These are phyloP conservation scores for Lichtheimia ornata DNA, from an alignment of 371 early-diverging fungal species.

Conservation along the genomic window DNA sequence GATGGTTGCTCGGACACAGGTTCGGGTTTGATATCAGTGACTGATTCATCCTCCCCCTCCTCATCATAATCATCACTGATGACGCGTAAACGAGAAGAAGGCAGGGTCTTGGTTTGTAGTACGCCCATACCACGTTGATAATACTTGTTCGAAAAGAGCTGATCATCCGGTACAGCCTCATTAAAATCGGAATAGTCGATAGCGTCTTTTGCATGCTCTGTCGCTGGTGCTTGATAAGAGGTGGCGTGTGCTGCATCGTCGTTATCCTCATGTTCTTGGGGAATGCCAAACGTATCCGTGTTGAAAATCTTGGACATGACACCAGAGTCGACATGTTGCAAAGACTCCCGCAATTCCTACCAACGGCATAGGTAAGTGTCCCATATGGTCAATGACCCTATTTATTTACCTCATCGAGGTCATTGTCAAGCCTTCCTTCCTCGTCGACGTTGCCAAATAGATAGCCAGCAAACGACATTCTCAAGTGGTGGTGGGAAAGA, in stretches of 20 bases:
- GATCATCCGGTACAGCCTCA: slow-evolving; percentile 75
- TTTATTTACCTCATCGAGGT: slow-evolving; percentile 56
- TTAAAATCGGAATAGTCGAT: slow-evolving; percentile 82
- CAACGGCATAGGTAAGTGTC: not conserved
- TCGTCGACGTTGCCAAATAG: slow-evolving; percentile 91
- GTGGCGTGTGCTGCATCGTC: slow-evolving; percentile 35
- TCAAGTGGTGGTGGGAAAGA: too few relatives aligned
- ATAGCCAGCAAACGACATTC: slow-evolving; percentile 70
- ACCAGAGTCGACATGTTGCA: slow-evolving; percentile 58
- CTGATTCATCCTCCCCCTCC: slow-evolving; percentile 65
- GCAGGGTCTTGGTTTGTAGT: slow-evolving; percentile 25
- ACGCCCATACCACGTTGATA: slow-evolving; percentile 39
- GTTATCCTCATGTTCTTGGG: slow-evolving; percentile 24
- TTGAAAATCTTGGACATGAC: slow-evolving; percentile 56
- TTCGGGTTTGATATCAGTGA: slow-evolving; percentile 11
- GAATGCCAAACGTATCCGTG: slow-evolving; percentile 56
- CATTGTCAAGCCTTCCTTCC: slow-evolving; percentile 73
- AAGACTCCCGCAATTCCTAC: slow-evolving; percentile 70
- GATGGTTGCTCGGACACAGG: slow-evolving; percentile 1
- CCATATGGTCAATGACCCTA: not conserved
- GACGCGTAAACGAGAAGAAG: slow-evolving; percentile 27
- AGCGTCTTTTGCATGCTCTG: slow-evolving; percentile 64
- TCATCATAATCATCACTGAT: slow-evolving; percentile 66
- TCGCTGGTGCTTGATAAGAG: slow-evolving; percentile 25
- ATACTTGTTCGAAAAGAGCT: slow-evolving; percentile 40